Conservation (phyloP, 2,329 filamentous ascomycete species). For the Botryotinia convoluta region DNA sequence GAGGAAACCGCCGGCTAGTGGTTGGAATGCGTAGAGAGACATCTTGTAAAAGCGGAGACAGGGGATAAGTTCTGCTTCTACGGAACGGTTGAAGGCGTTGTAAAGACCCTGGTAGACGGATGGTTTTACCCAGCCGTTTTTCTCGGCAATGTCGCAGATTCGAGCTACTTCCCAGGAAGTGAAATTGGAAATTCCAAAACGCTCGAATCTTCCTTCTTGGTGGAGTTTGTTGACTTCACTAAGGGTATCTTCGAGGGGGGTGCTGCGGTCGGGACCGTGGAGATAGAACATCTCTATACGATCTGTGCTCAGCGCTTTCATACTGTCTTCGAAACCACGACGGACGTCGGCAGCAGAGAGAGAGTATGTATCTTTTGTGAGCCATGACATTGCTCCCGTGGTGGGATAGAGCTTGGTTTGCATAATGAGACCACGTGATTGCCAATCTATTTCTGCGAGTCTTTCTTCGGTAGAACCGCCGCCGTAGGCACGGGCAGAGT, state of each 20-base stretch:
- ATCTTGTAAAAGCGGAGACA: conserved; percentile 58
- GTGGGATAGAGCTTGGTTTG: conserved; percentile 52
- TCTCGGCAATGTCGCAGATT: conserved; percentile 37
- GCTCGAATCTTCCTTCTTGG: conserved; percentile 30
- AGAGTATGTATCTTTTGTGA: conserved; percentile 21
- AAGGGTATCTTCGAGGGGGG: conserved; percentile 35
- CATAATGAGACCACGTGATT: conserved; percentile 58
- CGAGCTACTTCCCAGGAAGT: conserved; percentile 41
- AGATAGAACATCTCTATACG: conserved; percentile 38
- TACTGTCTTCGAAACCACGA: conserved; percentile 49
- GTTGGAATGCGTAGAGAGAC: conserved; percentile 61
- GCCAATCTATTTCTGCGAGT: conserved; percentile 57
- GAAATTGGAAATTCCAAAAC: conserved; percentile 61
- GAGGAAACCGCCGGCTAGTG: conserved; percentile 50
- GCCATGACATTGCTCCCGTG: not conserved
- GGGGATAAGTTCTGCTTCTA: conserved; percentile 60
- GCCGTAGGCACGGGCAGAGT: conserved; percentile 65
- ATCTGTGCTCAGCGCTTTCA: conserved; percentile 54
- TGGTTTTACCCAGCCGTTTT: conserved; percentile 39
- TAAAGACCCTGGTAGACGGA: conserved; percentile 40
- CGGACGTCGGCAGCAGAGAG: conserved; percentile 52
- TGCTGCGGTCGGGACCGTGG: conserved; percentile 34
- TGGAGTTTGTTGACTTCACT: conserved; percentile 38
- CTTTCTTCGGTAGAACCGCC: conserved; percentile 63
- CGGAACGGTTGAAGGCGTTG: conserved; percentile 43